Base-by-base conservation (phyloP, 2,329 filamentous ascomycete genomes). In the Talaromyces sp. region DNA sequence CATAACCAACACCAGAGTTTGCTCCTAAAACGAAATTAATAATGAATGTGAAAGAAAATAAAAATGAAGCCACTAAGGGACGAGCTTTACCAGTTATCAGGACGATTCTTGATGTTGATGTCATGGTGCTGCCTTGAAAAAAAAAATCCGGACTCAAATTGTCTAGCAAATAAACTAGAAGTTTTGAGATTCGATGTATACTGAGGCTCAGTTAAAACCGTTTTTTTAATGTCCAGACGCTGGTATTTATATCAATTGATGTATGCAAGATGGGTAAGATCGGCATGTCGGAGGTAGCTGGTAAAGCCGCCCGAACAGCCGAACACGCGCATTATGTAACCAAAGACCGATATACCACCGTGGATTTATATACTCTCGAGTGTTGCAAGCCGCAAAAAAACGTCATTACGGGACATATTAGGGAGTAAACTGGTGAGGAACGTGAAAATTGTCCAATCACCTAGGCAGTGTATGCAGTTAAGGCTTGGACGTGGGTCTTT, bases 1-100 rank as follows among this genome's bases (percentile, higher is more conserved):
- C 81, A 38, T 80, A 81, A 3, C 86, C 86, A 26, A 89, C 79
- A 13, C 85, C 85, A 0, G 81, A 86, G 66, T 86, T 87, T 61
- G 77, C 84, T 46, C 85, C 85, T 1, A 85, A 38, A 87, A 63
- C 9, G 4, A 1, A 19, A 10, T 52, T 6, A 52, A 13, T 29
- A 2, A 29, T 29, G 49, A 8, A 11, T 4, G 9, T 10, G 11
- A 8, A 14, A 13, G 19, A 26, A 26, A 50, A 27, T 7, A 27
- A 3, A 52, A 27, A 2, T 27, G 49, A 17, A 46, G 21, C 3
- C 8, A 46, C 9, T 3, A 19, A 19, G 9, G 19, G 43, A 21
- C 19, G 11, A 46, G n/a, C 9, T 11, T 46, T 52, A 52, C 49
- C 49, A n/a, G 49, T 52, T 52, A 52, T 52, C 13, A 52, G 27